Conservation (phyloP, 2,329 filamentous ascomycete genomes). For the Rhynchosporium graminicola region DNA sequence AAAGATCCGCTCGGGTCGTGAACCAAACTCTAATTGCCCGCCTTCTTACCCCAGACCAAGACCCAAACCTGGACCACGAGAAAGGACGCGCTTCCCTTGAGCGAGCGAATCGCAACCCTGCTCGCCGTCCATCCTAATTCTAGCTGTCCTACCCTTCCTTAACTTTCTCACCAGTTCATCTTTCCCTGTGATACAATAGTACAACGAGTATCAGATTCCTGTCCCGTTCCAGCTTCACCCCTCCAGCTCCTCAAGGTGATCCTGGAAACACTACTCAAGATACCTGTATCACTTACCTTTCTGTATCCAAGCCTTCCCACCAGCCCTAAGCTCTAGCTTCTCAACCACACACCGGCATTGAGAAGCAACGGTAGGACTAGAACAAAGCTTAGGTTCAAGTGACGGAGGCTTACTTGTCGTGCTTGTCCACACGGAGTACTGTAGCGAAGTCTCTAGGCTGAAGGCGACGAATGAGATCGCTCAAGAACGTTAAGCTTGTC, state of each 20-base stretch:
- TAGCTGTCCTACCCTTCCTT: not conserved
- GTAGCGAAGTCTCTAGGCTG: no score
- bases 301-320: not conserved
- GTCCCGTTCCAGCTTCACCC: conserved; percentile 2
- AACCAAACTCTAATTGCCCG: not conserved
- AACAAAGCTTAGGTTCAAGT: conserved; percentile 21
- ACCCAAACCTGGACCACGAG: not conserved
- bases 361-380: conserved; percentile 17
- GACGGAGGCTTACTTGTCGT: not conserved
- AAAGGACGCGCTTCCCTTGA: not conserved
- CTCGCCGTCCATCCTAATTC: not conserved
- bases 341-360: not conserved
- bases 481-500: not conserved
- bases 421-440: not conserved
- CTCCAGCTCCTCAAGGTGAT: not conserved
- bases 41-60: conserved; percentile 1
- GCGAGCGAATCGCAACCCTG: conserved; percentile 8
- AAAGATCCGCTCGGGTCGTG: conserved; percentile 2
- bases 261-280: not conserved
- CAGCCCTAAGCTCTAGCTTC: conserved; percentile 4
- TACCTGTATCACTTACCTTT: not conserved
- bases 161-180: not conserved
- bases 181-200: not conserved
- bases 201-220: conserved; percentile 6
- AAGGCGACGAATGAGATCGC: not conserved